These are phyloP conservation scores for Stylonectria norvegica DNA, from an alignment of 2,329 filamentous ascomycete species.

Conservation along the genomic window DNA sequence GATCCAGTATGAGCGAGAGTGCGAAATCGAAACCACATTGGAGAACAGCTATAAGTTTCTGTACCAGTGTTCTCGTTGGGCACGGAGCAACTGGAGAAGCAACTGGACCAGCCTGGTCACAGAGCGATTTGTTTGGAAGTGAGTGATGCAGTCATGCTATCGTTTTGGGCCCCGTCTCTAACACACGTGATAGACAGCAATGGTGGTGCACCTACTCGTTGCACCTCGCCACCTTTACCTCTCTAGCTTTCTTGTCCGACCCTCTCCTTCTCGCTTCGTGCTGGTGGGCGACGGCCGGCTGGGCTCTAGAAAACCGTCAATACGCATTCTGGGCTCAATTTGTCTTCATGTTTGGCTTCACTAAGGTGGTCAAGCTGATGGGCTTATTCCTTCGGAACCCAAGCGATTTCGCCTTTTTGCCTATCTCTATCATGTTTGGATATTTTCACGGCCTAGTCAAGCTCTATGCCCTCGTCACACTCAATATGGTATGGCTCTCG, in stretches of 20 bases:
- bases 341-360: constrained; percentile 74
- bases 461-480: constrained; percentile 78
- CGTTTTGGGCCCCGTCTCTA: constrained; percentile 11
- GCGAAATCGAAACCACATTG: constrained; percentile 87
- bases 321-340: constrained; percentile 60
- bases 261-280: constrained; percentile 66
- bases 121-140: constrained; percentile 84
- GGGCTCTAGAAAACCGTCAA: constrained; percentile 50
- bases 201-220: constrained; percentile 92
- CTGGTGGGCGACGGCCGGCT: constrained; percentile 64
- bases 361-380: constrained; percentile 86
- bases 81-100: constrained; percentile 95
- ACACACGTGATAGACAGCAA: constrained; percentile 62
- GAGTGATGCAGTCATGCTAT: constrained; percentile 48
- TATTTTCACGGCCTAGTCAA: constrained; percentile 94
- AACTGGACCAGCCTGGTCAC: constrained; percentile 87
- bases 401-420: constrained; percentile 73
- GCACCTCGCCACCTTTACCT: constrained; percentile 88
- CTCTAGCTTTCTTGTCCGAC: constrained; percentile 78
- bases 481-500: constrained; percentile 67
- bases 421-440: constrained; percentile 84
- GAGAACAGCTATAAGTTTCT: constrained; percentile 87
- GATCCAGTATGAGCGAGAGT: constrained; percentile 89
- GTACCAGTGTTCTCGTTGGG: constrained; percentile 92
- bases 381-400: constrained; percentile 85